These are phyloP conservation scores for Aspergillus sojae DNA, from an alignment of 2,329 filamentous ascomycete species.

Conservation along the genomic window DNA sequence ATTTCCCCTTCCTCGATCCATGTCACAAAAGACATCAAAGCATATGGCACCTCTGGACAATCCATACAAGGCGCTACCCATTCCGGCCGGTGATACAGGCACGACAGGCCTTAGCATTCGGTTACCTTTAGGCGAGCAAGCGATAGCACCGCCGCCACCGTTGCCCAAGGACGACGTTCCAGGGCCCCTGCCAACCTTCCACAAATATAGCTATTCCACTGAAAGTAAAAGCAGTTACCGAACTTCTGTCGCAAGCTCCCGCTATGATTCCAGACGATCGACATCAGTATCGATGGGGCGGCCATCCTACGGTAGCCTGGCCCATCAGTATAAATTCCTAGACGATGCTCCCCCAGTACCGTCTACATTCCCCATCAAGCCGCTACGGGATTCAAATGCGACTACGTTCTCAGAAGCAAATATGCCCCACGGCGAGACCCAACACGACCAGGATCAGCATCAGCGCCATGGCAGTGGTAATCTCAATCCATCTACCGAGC, in stretches of 20 bases:
- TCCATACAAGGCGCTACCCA: slow-evolving; percentile 23
- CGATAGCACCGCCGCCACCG: slow-evolving; percentile 21
- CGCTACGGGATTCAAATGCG: slow-evolving; percentile 18
- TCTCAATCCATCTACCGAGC: slow-evolving; percentile 26
- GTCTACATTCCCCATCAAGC: slow-evolving; percentile 24
- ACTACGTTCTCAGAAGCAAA: slow-evolving; percentile 26
- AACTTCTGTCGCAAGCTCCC: slow-evolving; percentile 43
- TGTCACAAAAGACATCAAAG: slow-evolving; percentile 25
- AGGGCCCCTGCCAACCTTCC: slow-evolving; percentile 13
- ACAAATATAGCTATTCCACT: slow-evolving; percentile 31
- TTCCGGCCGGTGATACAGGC: slow-evolving; percentile 16
- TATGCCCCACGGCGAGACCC: slow-evolving; percentile 25
- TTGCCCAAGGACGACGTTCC: slow-evolving; percentile 11
- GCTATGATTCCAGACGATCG: slow-evolving; percentile 37
- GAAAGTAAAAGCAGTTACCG: slow-evolving; percentile 44
- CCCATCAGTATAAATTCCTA: slow-evolving; percentile 31
- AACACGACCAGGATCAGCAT: slow-evolving; percentile 24
- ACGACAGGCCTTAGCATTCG: slow-evolving; percentile 10
- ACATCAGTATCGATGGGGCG: slow-evolving; percentile 33
- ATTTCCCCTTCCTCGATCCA: slow-evolving; percentile 50
- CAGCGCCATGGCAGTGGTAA: slow-evolving; percentile 32
- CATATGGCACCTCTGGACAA: slow-evolving; percentile 25
- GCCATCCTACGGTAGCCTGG: slow-evolving; percentile 37
- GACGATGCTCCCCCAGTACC: slow-evolving; percentile 40
- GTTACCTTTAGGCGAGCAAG: slow-evolving; percentile 11